Base-by-base conservation (phyloP, 1,139 yeast species). In the Zygoascus sp. region DNA sequence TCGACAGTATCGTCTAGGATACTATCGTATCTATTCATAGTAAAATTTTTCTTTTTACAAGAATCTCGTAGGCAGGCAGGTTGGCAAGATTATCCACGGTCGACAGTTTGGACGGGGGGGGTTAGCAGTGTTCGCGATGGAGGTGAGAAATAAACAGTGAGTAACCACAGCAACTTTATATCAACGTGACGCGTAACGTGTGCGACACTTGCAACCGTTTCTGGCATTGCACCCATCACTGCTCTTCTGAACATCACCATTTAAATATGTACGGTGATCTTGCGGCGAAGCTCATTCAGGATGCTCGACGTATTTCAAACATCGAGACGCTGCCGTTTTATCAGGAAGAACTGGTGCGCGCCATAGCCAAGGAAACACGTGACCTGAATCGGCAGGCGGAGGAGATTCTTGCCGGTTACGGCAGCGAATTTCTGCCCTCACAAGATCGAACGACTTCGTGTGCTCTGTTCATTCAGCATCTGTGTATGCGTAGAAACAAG, bases 401-500 rank as follows among this genome's bases (percentile, higher is more conserved):
- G 75, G 36, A 67, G 69, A 30, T 88, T 76, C 42, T 63, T 47
- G 61, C 58, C 50, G 51, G 63, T 53, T 50, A 65, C 54, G 50
- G 67, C 54, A 34, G 36, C 20, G 80, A 80, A 52, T 51, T 58
- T 28, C 53, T 53, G 7, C 58, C 64, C 5, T 53, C 63, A 10
- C 64, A 62, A 35, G 64, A 65, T 44, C 54, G 70, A 8, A 58
- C 58, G 20, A 58, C 61, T 8, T 60, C 68, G n/a, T 84, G 95
- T 53, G 90, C 86, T 50, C 65, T 83, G 40, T 85, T 89, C 60
- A 92, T 90, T 2, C 80, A 88, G n/a, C 84, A 82, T 55, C 66
- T 88, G 38, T 82, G 88, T 37, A 81, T 89, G 81, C 75, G 92
- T 50, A 70, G 97, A 47, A 89, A 92, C 65, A 92, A 92, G 63